Evolutionary conservation across 768 basidiomycete species (phyloP), one percentile per base, ranked within the genome.

Genomic region (Hypholoma sublateritium): DNA sequence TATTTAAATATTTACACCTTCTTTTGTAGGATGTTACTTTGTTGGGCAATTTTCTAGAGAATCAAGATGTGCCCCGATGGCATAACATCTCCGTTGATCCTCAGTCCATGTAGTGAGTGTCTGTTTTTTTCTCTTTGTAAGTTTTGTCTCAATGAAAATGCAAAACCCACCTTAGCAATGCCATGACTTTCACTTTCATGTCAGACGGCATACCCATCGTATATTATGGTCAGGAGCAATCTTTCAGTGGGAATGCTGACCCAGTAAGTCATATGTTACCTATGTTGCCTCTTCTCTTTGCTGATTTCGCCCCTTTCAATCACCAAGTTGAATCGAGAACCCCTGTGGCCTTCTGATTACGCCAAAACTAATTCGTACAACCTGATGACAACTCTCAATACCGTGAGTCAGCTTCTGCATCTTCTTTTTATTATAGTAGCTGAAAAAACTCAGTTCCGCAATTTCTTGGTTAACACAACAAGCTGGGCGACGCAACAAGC

Each of bases 121-220:
- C 25, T 35, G 28, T 13, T 56, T 34, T 24, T 49, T 42, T 46
- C 43, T 25, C 24, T 19, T 47, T 42, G 28, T 32, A 14, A n/a
- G 34, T 44, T 17, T 14, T 22, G 41, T 25, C 16, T 57, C 37
- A 55, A 47, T 22, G 25, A 24, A 37, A 46, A 7, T 32, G 1
- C 28, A 32, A 7, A 1, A 5, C 7, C 25, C 28, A 5, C 28
- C 42, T 39, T 43, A 87, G 85, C 64, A 91, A 91, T 67, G 87
- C 88, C 13, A 85, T 91, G 84, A 73, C 83, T 8, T 83, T 88
- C 63, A 85, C 74, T 56, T 91, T 89, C 69, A 84, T 91, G 82
- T 81, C 82, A 48, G 90, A 91, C 57, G 89, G 90, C n/a, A 89
- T 91, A 61, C 90, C 91, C 0, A 84, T 92, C 57, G 81, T 90